These are phyloP conservation scores for Pleurotus tuber-regium DNA, from an alignment of 768 basidiomycete genomes.

Conservation along the genomic window DNA sequence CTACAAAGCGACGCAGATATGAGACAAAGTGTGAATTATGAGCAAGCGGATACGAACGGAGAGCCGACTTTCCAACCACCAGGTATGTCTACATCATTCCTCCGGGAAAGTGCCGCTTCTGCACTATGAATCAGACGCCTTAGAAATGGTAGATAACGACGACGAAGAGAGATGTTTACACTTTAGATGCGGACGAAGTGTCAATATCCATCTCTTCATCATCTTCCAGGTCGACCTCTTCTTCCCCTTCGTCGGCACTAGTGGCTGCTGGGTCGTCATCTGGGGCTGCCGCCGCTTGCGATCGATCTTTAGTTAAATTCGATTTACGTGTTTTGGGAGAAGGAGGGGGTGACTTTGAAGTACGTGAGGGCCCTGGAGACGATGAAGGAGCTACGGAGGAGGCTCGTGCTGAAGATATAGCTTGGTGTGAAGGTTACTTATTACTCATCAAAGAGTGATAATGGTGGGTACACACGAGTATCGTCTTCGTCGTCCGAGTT, in stretches of 20 bases:
- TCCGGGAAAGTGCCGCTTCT: slow-evolving; percentile 61
- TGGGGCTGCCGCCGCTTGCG: slow-evolving; percentile 22
- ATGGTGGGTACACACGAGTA: neutral
- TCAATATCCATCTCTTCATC: slow-evolving; percentile 36
- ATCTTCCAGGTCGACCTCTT: slow-evolving; percentile 41
- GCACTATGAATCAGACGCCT: slow-evolving; percentile 41
- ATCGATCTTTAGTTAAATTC: slow-evolving; percentile 21
- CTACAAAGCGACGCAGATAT: slow-evolving; percentile 35
- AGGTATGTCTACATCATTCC: slow-evolving; percentile 68
- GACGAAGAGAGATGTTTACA: slow-evolving; percentile 36
- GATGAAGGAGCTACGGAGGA: slow-evolving; percentile 1
- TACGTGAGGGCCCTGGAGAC: neutral
- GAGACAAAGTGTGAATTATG: neutral
- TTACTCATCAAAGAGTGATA: no score
- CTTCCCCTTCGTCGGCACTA: slow-evolving; percentile 29
- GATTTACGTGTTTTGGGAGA: slow-evolving; percentile 17
- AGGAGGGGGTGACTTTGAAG: slow-evolving; percentile 16
- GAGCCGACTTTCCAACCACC: slow-evolving; percentile 84
- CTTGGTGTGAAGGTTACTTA: neutral
- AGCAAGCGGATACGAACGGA: slow-evolving; percentile 54
- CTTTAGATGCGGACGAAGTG: slow-evolving; percentile 54
- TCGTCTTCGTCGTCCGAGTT: slow-evolving; percentile 54
- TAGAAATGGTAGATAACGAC: slow-evolving; percentile 6
- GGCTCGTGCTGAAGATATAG: neutral
- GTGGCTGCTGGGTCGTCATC: slow-evolving; percentile 21